Evolutionary conservation across 83 land plant genomes (phyloP), one percentile per base, ranked within the genome.

Genomic region (Diphasiastrum complanatum): DNA sequence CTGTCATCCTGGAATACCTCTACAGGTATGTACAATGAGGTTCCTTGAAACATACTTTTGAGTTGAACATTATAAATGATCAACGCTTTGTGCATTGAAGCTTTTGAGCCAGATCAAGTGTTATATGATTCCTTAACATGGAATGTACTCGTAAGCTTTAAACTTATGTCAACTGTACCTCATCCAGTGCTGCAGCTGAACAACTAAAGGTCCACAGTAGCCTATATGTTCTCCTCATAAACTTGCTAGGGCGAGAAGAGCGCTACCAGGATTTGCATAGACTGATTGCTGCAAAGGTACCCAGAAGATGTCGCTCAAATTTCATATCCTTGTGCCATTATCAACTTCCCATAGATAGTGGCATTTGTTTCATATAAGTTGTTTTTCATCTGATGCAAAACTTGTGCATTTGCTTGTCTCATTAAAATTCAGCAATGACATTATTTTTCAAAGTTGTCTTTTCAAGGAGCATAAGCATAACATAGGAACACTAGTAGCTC

Each of bases 1-100:
- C 93, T 8, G 69, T 84, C 29, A 80, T 89, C 33, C 50, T 93
- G 20, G 93, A 93, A 75, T 89, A 83, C 68, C 63, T 84, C 41
- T 83, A 75, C 51, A 89, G 99, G 99, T 93, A 73, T 51, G 61
- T 12, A 4, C 22, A 52, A 23, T 31, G 38, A 49, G 8, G 20
- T 49, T 11, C 5, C 58, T 28, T 53, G 34, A 23, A 32, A n/a
- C n/a, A n/a, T n/a, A n/a, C n/a, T n/a, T 25, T 20, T 54, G n/a
- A 51, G 25, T 51, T 14, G 55, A 26, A 57, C n/a, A 0, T 56
- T 14, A 22, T 35, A 18, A 56, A 23, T 56, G 60, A 12, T 5
- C 30, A 4, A n/a, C 23, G n/a, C 24, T 11, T 29, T 26, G 24
- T 12, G 4, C 18, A 11, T 53, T 24, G 33, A 30, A 36, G 47